Percentiles rank a stretch among this genome's conserved stretches.
Evolutionary conservation across 495 filamentous ascomycete genomes (phyloP).

Genomic region (Aspergillus wentii): DNA sequence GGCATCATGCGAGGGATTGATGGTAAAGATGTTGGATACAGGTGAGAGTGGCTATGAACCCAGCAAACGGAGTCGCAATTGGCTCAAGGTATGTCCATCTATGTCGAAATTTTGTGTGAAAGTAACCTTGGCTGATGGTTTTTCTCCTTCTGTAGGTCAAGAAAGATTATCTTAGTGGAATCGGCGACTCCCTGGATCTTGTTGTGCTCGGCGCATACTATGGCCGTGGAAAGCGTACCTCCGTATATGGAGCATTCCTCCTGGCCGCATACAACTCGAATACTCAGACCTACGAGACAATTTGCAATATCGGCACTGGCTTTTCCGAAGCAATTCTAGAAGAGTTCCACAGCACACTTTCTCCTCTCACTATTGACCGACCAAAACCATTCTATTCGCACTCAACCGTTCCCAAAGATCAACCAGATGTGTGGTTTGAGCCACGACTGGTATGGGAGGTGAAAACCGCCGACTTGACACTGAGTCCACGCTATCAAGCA

Average conservation of each 20-base stretch:
- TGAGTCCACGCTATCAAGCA: conserved; percentile 89
- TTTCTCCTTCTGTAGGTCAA: conserved; percentile 60
- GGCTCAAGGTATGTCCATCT: conserved; percentile 72
- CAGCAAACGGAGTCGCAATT: conserved; percentile 90
- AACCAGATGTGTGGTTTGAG: conserved; percentile 98
- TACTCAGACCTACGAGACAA: conserved; percentile 79
- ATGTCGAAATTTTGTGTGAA: background rate
- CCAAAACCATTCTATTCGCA: conserved; percentile 95
- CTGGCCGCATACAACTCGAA: conserved; percentile 85
- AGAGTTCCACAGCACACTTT: conserved; percentile 69
- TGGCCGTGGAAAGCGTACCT: conserved; percentile 91
- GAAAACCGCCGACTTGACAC: conserved; percentile 89
- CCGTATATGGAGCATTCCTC: conserved; percentile 90
- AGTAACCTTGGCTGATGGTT: conserved; percentile 2
- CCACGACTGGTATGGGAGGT: conserved; percentile 94
- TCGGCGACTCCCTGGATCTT: conserved; percentile 93
- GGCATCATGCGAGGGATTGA: conserved; percentile 90
- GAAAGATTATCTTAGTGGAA: conserved; percentile 90
- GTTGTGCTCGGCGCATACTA: conserved; percentile 94
- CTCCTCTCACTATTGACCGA: conserved; percentile 70
- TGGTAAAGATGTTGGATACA: conserved; percentile 99
- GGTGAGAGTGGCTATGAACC: conserved; percentile 89
- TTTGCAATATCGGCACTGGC: conserved; percentile 97
- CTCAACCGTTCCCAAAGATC: conserved; percentile 75
- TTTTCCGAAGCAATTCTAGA: conserved; percentile 87